phyloP scores from a whole-genome alignment of 2,329 filamentous ascomycete genomes.

The Byssochlamys sp. region DNA sequence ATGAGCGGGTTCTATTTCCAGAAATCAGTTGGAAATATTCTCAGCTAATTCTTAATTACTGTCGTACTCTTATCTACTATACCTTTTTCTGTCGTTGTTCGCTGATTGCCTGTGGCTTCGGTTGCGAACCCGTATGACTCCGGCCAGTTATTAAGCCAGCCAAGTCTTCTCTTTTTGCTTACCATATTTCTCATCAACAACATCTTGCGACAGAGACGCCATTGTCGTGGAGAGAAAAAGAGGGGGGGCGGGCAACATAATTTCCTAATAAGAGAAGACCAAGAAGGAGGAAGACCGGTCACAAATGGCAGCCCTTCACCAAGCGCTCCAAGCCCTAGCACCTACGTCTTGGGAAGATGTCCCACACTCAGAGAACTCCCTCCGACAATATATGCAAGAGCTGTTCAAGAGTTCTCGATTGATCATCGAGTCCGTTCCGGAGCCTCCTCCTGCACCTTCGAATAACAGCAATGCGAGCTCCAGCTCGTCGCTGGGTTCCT shows the following conservation, averaged over 20 bases:
- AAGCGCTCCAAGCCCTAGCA: conserved; percentile 49
- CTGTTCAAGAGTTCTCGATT: conserved; percentile 60
- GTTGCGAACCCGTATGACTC: neutral
- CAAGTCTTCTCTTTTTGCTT: neutral
- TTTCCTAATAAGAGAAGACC: neutral
- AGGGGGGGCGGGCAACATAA: neutral
- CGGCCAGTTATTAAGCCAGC: neutral
- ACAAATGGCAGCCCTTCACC: conserved; percentile 49
- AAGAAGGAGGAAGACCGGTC: neutral
- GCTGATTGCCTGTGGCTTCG: neutral
- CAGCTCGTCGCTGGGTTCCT: conserved; percentile 24
- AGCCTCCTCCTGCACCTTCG: conserved; percentile 31
- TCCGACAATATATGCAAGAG: conserved; percentile 45
- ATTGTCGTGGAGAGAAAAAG: neutral
- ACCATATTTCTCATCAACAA: neutral
- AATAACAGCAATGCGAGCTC: neutral
- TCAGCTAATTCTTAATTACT: neutral
- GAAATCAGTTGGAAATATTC: neutral
- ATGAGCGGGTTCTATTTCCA: neutral
- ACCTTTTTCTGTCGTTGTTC: neutral
- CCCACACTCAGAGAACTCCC: conserved; percentile 37
- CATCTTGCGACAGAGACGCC: neutral
- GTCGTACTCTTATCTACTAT: neutral
- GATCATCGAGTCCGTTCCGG: conserved; percentile 67
- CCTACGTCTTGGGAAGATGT: conserved; percentile 47